These are phyloP conservation scores for Elymus sibiricus DNA, from an alignment of 176 grass and related monocot genomes.

Conservation along the genomic window DNA sequence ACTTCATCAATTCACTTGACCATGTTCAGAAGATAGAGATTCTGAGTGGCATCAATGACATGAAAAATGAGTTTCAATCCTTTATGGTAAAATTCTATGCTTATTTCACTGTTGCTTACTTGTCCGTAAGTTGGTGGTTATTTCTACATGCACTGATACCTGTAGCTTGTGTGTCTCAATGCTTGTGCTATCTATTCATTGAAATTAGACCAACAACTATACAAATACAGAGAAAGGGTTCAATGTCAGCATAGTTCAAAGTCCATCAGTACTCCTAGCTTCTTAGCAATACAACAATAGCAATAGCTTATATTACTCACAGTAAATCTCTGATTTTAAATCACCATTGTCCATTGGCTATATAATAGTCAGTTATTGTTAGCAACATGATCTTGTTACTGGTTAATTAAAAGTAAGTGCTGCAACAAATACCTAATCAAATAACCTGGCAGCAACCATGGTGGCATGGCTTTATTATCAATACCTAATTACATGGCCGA, in stretches of 20 bases:
- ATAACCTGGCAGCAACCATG: not conserved
- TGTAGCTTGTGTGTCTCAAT: not conserved
- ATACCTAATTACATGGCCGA: not conserved
- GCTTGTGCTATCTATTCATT: not conserved
- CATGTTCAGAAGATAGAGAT: slow-evolving; percentile 99
- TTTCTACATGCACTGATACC: not conserved
- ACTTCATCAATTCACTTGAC: slow-evolving; percentile 74
- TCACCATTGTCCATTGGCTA: not conserved
- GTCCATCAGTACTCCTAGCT: not conserved
- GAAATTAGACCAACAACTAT: not conserved
- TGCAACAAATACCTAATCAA: not conserved
- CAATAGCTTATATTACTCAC: not conserved
- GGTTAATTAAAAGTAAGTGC: not conserved
- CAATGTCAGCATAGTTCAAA: not conserved
- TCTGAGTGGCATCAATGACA: slow-evolving; percentile 81
- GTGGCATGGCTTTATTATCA: not conserved
- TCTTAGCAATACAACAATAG: not conserved
- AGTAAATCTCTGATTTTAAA: not conserved
- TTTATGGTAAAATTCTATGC: slow-evolving; percentile 70
- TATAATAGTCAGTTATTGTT: not conserved
- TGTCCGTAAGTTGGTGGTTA: not conserved
- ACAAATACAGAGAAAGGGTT: not conserved
- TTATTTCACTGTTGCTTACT: not conserved
- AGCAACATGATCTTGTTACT: not conserved
- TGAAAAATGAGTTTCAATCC: slow-evolving; percentile 84